Conservation (phyloP, 257 asterid genomes). For the Solanum paucissectum region DNA sequence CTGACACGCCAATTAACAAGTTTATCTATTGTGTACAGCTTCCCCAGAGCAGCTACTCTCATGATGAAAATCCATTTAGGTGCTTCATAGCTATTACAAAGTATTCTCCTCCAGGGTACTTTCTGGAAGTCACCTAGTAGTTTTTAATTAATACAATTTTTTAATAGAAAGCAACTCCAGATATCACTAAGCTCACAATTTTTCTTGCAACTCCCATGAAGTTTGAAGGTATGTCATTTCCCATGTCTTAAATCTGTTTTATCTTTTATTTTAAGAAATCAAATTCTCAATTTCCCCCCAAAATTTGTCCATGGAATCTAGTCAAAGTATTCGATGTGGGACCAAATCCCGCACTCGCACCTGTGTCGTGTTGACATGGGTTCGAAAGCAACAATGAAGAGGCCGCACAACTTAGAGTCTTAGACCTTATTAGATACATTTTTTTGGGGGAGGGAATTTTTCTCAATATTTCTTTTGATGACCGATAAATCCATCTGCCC, state of each 20-base stretch:
- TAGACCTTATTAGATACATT: background rate
- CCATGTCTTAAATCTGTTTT: background rate
- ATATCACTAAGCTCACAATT: background rate
- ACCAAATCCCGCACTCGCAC: background rate
- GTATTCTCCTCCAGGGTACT: background rate
- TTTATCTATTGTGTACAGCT: background rate
- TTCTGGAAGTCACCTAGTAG: background rate
- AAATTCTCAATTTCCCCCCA: background rate
- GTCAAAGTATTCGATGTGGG: background rate
- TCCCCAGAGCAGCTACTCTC: background rate
- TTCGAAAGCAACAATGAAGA: background rate
- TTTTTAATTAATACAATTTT: background rate
- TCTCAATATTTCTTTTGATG: background rate
- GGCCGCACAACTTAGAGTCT: background rate
- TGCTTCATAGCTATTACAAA: background rate
- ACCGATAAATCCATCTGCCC: background rate
- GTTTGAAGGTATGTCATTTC: background rate
- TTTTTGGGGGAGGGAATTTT: background rate
- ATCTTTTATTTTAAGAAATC: background rate
- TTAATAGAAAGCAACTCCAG: background rate
- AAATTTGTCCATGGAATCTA: background rate
- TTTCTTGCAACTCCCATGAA: background rate
- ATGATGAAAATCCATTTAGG: background rate
- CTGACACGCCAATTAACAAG: background rate
- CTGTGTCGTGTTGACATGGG: background rate